phyloP scores from a whole-genome alignment of 2,329 filamentous ascomycete genomes.

The Penicillium thymicola region DNA sequence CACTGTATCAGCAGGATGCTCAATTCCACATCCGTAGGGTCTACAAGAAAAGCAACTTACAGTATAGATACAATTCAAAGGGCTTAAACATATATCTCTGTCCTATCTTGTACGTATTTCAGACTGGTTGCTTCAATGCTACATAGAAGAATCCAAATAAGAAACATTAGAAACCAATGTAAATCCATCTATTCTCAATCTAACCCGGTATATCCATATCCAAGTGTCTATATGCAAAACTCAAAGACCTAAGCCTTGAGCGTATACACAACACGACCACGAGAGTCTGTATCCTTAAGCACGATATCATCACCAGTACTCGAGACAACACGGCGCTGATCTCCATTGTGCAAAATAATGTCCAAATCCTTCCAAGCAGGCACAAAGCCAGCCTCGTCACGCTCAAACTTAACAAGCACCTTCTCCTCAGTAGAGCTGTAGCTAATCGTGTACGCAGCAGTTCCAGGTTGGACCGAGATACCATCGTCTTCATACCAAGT shows the following conservation, averaged over 20 bases:
- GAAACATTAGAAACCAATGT: too few relatives aligned
- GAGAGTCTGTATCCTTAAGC: slow-evolving; percentile 27
- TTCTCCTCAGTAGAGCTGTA: slow-evolving; percentile 47
- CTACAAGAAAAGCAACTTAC: too few relatives aligned
- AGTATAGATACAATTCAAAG: too few relatives aligned
- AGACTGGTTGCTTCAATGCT: too few relatives aligned
- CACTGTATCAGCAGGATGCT: too few relatives aligned
- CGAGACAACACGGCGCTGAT: slow-evolving; percentile 43
- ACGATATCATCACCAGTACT: slow-evolving; percentile 30
- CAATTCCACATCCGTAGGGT: too few relatives aligned
- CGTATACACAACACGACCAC: slow-evolving; percentile 32
- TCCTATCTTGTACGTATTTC: too few relatives aligned
- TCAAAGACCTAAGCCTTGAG: slow-evolving; percentile 18
- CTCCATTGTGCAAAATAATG: slow-evolving; percentile 52
- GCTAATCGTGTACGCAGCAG: slow-evolving; percentile 44
- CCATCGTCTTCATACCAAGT: slow-evolving; percentile 60
- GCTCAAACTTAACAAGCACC: slow-evolving; percentile 44
- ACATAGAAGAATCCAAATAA: too few relatives aligned
- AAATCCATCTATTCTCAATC: too few relatives aligned
- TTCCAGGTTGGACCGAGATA: slow-evolving; percentile 44
- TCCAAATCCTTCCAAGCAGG: slow-evolving; percentile 51
- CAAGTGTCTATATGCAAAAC: not conserved
- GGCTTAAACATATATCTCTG: too few relatives aligned
- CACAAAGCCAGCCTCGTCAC: slow-evolving; percentile 42
- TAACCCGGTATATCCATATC: too few relatives aligned